These are phyloP conservation scores for Yamadazyma mexicana DNA, from an alignment of 1,139 yeast genomes.

Conservation along the genomic window DNA sequence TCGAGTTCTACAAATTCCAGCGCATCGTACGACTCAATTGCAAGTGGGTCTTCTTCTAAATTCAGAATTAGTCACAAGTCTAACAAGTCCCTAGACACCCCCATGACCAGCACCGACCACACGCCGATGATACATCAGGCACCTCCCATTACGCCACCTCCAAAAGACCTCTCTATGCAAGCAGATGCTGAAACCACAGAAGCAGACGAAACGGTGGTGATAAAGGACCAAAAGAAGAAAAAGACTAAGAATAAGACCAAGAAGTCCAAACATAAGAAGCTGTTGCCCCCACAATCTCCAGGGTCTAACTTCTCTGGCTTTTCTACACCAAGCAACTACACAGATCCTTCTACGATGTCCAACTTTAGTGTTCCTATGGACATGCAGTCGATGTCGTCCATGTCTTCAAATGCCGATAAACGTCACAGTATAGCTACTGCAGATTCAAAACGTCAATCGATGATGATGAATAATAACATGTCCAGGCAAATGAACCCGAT, in stretches of 20 bases:
- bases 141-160: constrained; percentile 2
- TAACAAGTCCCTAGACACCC: constrained; percentile 3
- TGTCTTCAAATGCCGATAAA: constrained; percentile 8
- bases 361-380: constrained; percentile 1
- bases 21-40: constrained; percentile 36
- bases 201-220: constrained; percentile 2
- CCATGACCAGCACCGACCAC: neutral
- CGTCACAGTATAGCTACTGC: constrained; percentile 23
- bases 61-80: constrained; percentile 20
- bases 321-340: constrained; percentile 1
- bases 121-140: neutral
- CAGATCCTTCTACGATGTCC: constrained; percentile 1
- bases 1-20: constrained; percentile 31
- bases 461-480: constrained; percentile 13
- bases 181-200: neutral
- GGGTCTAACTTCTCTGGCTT: constrained; percentile 2
- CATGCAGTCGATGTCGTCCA: constrained; percentile 1
- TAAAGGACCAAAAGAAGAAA: constrained; percentile 3
- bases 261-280: constrained; percentile 7
- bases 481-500: constrained; percentile 16
- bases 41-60: constrained; percentile 37
- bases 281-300: constrained; percentile 2
- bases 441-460: constrained; percentile 22
- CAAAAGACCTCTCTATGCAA: constrained; percentile 1
- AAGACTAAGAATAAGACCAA: constrained; percentile 9